Evolutionary conservation across 148 eudicot species (phyloP).

Genomic region (Euryodendron excelsum): DNA sequence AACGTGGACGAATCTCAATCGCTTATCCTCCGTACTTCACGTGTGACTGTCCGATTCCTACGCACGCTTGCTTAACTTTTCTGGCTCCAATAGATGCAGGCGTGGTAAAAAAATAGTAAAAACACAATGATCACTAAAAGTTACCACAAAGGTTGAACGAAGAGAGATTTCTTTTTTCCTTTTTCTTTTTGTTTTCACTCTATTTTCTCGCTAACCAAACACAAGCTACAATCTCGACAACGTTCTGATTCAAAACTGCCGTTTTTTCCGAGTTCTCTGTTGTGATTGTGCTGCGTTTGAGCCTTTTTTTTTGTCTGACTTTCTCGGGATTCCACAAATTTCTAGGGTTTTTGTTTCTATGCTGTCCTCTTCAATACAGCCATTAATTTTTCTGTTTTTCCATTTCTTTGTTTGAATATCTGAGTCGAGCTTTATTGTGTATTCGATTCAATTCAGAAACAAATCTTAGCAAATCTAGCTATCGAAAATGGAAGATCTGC

Average conservation of each 20-base stretch:
- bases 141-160: too few species aligned
- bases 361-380: too few species aligned
- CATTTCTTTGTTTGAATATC: conserved; percentile 1
- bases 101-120: conserved; percentile 13
- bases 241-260: conserved; percentile 9
- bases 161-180: too few species aligned
- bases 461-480: conserved; percentile 5
- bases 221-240: not conserved
- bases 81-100: conserved; percentile 12
- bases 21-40: not conserved
- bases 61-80: conserved; percentile 11
- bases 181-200: too few species aligned
- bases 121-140: too few species aligned
- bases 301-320: too few species aligned
- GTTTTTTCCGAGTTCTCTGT: not conserved
- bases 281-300: too few species aligned
- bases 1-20: conserved; percentile 13
- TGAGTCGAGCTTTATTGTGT: not conserved
- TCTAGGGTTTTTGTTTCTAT: too few species aligned
- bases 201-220: conserved; percentile 12
- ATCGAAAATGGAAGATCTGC: conserved; percentile 7
- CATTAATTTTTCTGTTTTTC: conserved; percentile 12
- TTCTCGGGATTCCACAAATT: too few species aligned
- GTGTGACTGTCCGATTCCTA: conserved; percentile 2
- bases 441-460: not conserved